A percentile compares a stretch with the other conserved stretches of the same genome.
phyloP scores from a whole-genome alignment of 257 asterid genomes.

The Rehmannia glutinosa region DNA sequence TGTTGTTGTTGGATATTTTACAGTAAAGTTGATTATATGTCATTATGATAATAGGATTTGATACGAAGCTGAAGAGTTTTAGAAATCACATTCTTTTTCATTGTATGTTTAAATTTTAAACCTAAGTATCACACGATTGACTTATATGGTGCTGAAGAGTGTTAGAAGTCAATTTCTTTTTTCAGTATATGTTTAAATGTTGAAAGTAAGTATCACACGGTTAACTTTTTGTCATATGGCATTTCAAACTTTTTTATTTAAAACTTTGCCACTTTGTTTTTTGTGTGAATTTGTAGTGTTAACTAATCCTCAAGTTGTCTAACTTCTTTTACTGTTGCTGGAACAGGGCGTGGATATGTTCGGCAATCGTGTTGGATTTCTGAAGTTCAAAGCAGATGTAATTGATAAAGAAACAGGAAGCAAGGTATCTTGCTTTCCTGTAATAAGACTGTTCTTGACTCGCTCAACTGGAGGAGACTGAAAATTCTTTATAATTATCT shows the following conservation, averaged over 20 bases:
- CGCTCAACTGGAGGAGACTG: background rate
- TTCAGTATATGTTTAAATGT: too few relatives aligned
- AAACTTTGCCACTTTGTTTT: too few relatives aligned
- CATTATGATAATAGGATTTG: too few relatives aligned
- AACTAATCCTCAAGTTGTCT: background rate
- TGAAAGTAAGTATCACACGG: too few relatives aligned
- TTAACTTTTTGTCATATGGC: background rate
- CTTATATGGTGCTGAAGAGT: too few relatives aligned
- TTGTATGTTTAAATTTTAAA: background rate
- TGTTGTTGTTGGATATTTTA: too few relatives aligned
- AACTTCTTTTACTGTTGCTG: slow-evolving; percentile 19
- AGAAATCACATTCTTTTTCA: background rate
- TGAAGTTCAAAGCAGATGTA: slow-evolving; percentile 86
- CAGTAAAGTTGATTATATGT: too few relatives aligned
- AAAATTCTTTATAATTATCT: background rate
- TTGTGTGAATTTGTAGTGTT: too few relatives aligned
- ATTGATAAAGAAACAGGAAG: slow-evolving; percentile 68
- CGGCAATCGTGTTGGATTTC: slow-evolving; percentile 88
- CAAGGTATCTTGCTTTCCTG: slow-evolving; percentile 38
- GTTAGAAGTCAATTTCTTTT: too few relatives aligned
- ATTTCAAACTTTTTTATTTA: background rate
- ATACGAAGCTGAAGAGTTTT: background rate
- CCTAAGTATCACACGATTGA: background rate
- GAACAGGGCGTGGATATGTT: slow-evolving; percentile 88
- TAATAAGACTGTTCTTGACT: slow-evolving; percentile 1